Base-by-base conservation (phyloP, 2,329 filamentous ascomycete genomes). In the Calonectria naviculata region DNA sequence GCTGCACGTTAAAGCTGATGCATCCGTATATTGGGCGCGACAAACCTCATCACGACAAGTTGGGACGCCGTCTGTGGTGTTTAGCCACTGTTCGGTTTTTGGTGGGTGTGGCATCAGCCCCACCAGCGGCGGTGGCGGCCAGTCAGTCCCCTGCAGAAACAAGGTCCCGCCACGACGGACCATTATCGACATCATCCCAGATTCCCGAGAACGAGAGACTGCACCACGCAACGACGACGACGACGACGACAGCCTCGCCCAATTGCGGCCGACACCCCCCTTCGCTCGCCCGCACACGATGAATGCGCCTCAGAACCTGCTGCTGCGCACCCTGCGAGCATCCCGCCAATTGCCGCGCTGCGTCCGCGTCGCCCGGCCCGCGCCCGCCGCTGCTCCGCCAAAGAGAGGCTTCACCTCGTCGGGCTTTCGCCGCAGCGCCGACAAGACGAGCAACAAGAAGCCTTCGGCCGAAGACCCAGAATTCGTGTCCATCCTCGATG, bases 401-500 rank as follows among this genome's bases (percentile, higher is more conserved):
- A 63, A 26, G 29, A 74, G 68, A 61, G 68, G 68, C 42, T 77
- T 78, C 41, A 75, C 72, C 54, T 70, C 68, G 9, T 75, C 75
- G 21, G 46, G 66, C 68, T 68, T 75, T 26, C 76, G 73, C 47
- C 76, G 71, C 70, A 74, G 73, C 47, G 68, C 73, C n/a, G 70
- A 72, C 54, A 78, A 77, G 31, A 36, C n/a, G n/a, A 56, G 31
- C 52, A 38, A n/a, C n/a, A n/a, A n/a, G 34, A 6, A 36, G 52
- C 73, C 70, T 7, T 88, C 90, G 36, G 93, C 89, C 77, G 94
- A 97, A 78, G 90, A 95, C 80, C 93, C 94, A 1, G 89, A 89
- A 80, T 98, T 97, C 86, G 89, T 91, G 71, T 98, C 95, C 9
- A 92, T 98, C 74, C 90, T 98, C 75, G 96, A 99, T 85, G 93